phyloP scores from a whole-genome alignment of 208 protist species.

The Lotmaria passim region DNA sequence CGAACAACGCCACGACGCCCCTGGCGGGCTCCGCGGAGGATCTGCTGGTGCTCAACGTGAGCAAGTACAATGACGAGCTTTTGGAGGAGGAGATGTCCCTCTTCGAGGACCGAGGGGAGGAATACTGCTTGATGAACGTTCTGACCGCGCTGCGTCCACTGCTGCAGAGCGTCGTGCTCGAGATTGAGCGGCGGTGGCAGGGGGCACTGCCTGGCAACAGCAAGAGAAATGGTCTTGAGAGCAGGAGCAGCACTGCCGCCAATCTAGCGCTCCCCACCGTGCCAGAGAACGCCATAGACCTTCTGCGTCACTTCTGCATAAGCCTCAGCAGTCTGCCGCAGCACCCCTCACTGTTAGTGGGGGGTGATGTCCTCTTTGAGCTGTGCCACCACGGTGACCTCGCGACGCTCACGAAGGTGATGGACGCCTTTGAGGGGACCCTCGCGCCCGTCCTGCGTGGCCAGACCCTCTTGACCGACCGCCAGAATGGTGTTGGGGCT shows the following conservation, averaged over 20 bases:
- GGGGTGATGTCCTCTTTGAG: slow-evolving; percentile 42
- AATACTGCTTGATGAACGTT: slow-evolving; percentile 41
- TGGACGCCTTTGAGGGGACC: slow-evolving; percentile 53
- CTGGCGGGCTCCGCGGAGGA: slow-evolving; percentile 9
- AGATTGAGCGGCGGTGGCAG: slow-evolving; percentile 26
- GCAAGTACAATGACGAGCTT: slow-evolving; percentile 25
- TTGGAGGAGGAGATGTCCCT: slow-evolving; percentile 28
- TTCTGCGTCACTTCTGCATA: slow-evolving; percentile 39
- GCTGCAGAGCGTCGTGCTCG: slow-evolving; percentile 37
- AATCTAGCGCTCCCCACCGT: slow-evolving; percentile 7
- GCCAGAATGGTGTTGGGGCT: slow-evolving; percentile 12
- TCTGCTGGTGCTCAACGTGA: slow-evolving; percentile 15
- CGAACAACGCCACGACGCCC: neutral
- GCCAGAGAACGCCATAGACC: slow-evolving; percentile 23
- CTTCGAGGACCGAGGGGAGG: slow-evolving; percentile 35
- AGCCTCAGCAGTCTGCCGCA: slow-evolving; percentile 32
- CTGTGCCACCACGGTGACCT: slow-evolving; percentile 60
- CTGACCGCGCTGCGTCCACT: slow-evolving; percentile 29
- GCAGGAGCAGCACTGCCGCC: neutral
- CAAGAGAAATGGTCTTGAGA: neutral
- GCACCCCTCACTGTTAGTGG: slow-evolving; percentile 52
- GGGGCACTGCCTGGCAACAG: slow-evolving; percentile 4
- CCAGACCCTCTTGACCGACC: slow-evolving; percentile 42
- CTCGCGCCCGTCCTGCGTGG: slow-evolving; percentile 65
- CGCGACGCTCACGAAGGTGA: slow-evolving; percentile 38